These are phyloP conservation scores for Eremothecium cymbalariae DNA, from an alignment of 1,139 yeast species.

Conservation along the genomic window DNA sequence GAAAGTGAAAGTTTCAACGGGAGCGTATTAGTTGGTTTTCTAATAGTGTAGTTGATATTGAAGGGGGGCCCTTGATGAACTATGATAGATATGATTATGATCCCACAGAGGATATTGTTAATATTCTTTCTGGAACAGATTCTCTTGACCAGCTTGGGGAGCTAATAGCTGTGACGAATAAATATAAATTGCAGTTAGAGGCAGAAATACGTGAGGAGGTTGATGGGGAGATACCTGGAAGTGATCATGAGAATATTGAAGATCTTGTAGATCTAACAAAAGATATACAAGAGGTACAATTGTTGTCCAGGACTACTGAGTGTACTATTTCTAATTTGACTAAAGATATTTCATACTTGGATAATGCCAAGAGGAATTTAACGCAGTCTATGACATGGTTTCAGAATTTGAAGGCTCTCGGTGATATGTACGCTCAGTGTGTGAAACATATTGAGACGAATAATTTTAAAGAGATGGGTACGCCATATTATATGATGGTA, in stretches of 20 bases:
- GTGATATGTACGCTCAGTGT: constrained; percentile 67
- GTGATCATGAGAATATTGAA: constrained; percentile 28
- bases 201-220: constrained; percentile 35
- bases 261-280: constrained; percentile 30
- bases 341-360: constrained; percentile 65
- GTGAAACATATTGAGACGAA: constrained; percentile 40
- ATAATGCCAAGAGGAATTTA: constrained; percentile 72
- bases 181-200: constrained; percentile 43
- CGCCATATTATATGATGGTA: constrained; percentile 65
- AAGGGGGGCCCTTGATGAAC: too few species aligned
- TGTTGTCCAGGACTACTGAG: constrained; percentile 51
- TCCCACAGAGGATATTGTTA: constrained; percentile 36
- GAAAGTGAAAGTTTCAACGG: too few species aligned
- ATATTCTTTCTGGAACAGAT: constrained; percentile 36
- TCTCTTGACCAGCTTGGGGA: constrained; percentile 42
- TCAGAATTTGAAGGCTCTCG: constrained; percentile 78
- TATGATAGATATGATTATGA: constrained; percentile 28
- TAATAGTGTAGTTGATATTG: too few species aligned
- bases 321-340: constrained; percentile 62
- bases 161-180: constrained; percentile 35
- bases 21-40: too few species aligned
- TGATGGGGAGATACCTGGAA: constrained; percentile 9
- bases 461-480: constrained; percentile 59
- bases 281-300: constrained; percentile 40
- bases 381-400: constrained; percentile 78